A percentile compares a stretch with the other conserved stretches of the same genome.
Conservation (phyloP, 148 eudicot species). For the Rhododendron vialii region DNA sequence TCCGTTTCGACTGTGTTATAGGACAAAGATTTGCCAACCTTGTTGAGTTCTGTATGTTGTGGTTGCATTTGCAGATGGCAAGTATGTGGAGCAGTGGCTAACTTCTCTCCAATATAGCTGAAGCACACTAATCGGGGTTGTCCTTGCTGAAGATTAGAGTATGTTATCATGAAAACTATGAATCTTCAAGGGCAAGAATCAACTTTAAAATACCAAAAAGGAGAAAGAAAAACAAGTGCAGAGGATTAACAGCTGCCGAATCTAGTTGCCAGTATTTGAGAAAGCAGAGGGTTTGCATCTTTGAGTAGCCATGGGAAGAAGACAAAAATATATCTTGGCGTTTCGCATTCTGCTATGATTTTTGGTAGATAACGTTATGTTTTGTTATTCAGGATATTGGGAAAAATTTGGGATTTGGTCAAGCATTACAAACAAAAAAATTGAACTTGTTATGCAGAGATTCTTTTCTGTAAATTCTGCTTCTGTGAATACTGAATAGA, state of each 20-base stretch:
- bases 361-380: not conserved
- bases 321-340: not conserved
- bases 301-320: not conserved
- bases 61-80: slow-evolving; percentile 32
- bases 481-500: slow-evolving; percentile 9
- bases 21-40: not conserved
- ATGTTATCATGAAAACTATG: not conserved
- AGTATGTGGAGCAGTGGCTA: slow-evolving; percentile 50
- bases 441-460: not conserved
- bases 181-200: not conserved
- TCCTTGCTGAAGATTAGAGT: not conserved
- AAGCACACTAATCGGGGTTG: slow-evolving; percentile 11
- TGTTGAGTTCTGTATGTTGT: slow-evolving; percentile 12
- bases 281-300: not conserved
- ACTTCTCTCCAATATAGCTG: slow-evolving; percentile 40
- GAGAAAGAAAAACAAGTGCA: not conserved
- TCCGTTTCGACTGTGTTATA: not conserved
- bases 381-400: not conserved
- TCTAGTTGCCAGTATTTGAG: not conserved
- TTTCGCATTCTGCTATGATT: not conserved
- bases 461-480: slow-evolving; percentile 12
- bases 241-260: not conserved
- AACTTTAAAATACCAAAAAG: not conserved
- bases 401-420: not conserved
- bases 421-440: not conserved